phyloP scores from a whole-genome alignment of 345 rosid genomes.

The Heritiera fomes region DNA sequence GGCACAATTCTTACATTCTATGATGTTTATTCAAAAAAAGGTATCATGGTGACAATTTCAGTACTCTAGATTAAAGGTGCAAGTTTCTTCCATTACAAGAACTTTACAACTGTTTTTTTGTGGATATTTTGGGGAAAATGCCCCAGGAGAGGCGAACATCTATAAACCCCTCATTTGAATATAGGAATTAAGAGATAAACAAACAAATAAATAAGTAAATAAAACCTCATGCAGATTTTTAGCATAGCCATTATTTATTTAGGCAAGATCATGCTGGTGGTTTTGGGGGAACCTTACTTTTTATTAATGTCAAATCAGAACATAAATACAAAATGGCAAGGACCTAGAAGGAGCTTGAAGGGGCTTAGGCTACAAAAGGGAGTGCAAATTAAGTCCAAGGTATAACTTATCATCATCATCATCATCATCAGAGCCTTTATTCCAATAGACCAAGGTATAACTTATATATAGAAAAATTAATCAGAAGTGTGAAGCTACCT shows the following conservation, averaged over 20 bases:
- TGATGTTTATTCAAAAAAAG: neutral
- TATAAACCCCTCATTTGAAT: neutral
- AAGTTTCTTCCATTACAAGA: neutral
- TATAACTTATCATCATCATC: no score
- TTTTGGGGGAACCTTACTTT: neutral
- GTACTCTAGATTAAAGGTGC: neutral
- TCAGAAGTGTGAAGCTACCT: slow-evolving; percentile 40
- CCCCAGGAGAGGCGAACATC: neutral
- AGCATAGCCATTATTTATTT: neutral
- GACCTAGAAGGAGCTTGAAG: neutral
- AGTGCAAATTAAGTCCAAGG: neutral
- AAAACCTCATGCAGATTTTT: neutral
- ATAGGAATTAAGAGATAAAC: neutral
- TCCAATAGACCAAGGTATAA: neutral
- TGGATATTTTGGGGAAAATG: neutral
- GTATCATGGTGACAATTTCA: neutral
- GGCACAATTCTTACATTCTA: neutral
- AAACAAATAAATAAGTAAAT: neutral
- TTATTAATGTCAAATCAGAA: neutral
- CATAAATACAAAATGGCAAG: neutral
- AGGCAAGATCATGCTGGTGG: neutral
- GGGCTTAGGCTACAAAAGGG: neutral
- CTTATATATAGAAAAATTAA: neutral
- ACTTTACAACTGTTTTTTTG: neutral
- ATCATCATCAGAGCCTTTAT: no score